Evolutionary conservation across 2,329 filamentous ascomycete genomes (phyloP).

Genomic region (Raffaelea deltoideospora): DNA sequence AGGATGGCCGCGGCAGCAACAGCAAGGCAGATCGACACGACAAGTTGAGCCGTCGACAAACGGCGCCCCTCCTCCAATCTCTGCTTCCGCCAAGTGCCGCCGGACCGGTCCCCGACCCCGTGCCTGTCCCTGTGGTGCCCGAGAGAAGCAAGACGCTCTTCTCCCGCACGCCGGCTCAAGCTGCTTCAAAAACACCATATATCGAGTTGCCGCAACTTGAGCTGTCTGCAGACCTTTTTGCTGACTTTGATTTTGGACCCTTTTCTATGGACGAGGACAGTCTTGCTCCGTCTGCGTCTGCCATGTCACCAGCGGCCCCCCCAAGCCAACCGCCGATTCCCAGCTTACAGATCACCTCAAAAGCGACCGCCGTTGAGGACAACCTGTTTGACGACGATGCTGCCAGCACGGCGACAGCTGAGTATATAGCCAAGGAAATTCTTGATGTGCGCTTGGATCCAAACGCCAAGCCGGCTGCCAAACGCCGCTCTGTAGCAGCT

Average conservation of each 20-base stretch:
- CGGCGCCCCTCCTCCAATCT: background rate
- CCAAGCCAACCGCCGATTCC: constrained; percentile 14
- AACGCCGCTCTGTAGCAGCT: constrained; percentile 5
- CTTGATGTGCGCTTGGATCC: constrained; percentile 26
- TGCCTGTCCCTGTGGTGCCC: background rate
- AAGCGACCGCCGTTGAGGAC: constrained; percentile 31
- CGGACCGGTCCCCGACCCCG: background rate
- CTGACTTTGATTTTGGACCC: constrained; percentile 17
- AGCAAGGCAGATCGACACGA: background rate
- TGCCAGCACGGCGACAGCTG: constrained; percentile 13
- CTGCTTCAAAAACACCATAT: background rate
- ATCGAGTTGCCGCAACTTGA: constrained; percentile 4
- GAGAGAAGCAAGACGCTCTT: too few relatives aligned
- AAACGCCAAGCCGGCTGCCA: constrained; percentile 23
- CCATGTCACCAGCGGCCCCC: too few relatives aligned
- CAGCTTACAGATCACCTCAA: constrained; percentile 29
- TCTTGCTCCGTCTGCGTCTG: too few relatives aligned
- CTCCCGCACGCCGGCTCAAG: too few relatives aligned
- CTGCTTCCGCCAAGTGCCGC: background rate
- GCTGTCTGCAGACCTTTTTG: constrained; percentile 8
- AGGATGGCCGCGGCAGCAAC: background rate
- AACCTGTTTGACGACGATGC: constrained; percentile 30
- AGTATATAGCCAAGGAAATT: constrained; percentile 20
- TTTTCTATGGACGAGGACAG: constrained; percentile 20
- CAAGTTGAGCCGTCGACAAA: background rate